These are phyloP conservation scores for Linum usitatissimum DNA, from an alignment of 345 rosid genomes.

Conservation along the genomic window DNA sequence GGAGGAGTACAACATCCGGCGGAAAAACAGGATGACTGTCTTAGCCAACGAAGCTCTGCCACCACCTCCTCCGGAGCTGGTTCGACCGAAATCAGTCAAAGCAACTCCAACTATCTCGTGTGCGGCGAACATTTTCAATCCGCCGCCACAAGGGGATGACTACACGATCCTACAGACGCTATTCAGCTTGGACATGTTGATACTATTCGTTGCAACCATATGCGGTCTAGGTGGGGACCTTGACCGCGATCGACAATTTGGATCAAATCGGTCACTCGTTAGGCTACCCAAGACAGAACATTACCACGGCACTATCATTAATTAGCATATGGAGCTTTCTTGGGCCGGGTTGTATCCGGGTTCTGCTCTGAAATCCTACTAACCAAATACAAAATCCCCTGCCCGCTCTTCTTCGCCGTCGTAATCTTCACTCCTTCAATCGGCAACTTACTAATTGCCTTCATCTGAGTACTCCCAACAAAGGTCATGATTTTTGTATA, in stretches of 20 bases:
- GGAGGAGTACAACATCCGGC: neutral
- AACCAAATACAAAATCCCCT: no score
- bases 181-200: conserved; percentile 12
- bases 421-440: no score
- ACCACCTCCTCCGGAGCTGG: neutral
- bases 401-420: no score
- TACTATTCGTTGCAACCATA: conserved; percentile 14
- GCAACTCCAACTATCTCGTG: neutral
- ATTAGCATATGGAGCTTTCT: conserved; percentile 15
- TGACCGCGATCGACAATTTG: conserved; percentile 17
- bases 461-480: no score
- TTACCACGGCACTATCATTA: conserved; percentile 12
- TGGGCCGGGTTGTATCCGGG: no score
- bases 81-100: neutral
- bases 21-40: neutral
- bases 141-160: conserved; percentile 14
- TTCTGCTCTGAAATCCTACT: no score
- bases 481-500: no score
- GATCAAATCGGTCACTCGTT: conserved; percentile 15
- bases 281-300: conserved; percentile 9
- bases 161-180: conserved; percentile 14
- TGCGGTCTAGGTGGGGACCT: conserved; percentile 19
- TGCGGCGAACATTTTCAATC: neutral
- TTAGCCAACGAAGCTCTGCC: neutral
- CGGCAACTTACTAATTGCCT: no score